Evolutionary conservation across 2,329 filamentous ascomycete species (phyloP).

Genomic region (Diaporthe nobilis): DNA sequence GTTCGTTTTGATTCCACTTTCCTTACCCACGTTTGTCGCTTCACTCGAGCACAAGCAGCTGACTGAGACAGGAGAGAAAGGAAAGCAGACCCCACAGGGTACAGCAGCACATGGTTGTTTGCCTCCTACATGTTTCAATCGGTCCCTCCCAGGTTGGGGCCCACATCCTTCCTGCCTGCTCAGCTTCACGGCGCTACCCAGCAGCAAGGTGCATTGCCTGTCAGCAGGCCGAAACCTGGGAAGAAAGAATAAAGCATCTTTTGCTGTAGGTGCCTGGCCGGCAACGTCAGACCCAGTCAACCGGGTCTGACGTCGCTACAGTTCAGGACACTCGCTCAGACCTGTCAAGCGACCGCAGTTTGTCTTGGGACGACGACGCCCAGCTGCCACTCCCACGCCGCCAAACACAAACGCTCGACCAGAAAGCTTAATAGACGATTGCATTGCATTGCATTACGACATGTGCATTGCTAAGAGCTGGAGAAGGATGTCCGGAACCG

Average conservation of each 20-base stretch:
- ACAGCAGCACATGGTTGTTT: background rate
- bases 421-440: slow-evolving; percentile 27
- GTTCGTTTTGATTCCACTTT: background rate
- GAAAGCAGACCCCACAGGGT: background rate
- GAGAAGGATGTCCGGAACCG: slow-evolving; percentile 6
- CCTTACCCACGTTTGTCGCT: background rate
- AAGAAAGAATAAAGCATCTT: background rate
- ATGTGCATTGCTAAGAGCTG: slow-evolving; percentile 21
- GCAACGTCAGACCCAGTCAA: slow-evolving; percentile 3
- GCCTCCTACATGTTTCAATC: slow-evolving; percentile 19
- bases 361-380: slow-evolving; percentile 1
- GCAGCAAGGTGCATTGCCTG: background rate
- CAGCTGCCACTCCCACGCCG: background rate
- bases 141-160: background rate
- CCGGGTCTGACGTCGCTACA: slow-evolving; percentile 25
- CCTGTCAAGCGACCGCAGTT: background rate
- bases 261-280: background rate
- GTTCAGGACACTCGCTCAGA: background rate
- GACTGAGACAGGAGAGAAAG: background rate
- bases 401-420: background rate
- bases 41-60: background rate
- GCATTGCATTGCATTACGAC: slow-evolving; percentile 30
- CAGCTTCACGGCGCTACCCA: background rate
- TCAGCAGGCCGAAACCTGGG: slow-evolving; percentile 4
- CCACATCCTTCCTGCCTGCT: background rate